Evolutionary conservation across 352 stramenopile species (phyloP).

Genomic region (Phytophthora tubulina): DNA sequence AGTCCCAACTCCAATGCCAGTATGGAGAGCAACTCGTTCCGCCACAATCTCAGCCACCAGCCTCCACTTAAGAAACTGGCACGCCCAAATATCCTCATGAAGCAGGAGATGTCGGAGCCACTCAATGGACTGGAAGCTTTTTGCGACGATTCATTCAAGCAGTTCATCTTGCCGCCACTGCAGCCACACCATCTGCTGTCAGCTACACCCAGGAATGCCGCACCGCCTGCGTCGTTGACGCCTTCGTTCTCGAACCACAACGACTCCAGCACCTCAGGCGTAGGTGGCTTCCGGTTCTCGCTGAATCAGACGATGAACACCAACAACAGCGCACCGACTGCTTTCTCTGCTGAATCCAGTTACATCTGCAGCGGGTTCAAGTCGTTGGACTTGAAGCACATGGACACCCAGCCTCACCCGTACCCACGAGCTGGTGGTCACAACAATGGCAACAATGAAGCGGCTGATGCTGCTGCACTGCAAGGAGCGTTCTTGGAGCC

Average conservation of each 20-base stretch:
- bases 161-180: slow-evolving; percentile 58
- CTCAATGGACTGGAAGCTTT: slow-evolving; percentile 63
- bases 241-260: slow-evolving; percentile 35
- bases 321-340: slow-evolving; percentile 11
- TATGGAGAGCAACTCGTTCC: slow-evolving; percentile 38
- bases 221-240: slow-evolving; percentile 5
- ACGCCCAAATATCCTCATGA: slow-evolving; percentile 35
- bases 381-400: slow-evolving; percentile 39
- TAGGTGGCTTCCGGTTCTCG: slow-evolving; percentile 49
- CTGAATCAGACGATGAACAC: slow-evolving; percentile 23
- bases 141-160: slow-evolving; percentile 56
- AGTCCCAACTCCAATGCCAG: slow-evolving; percentile 39
- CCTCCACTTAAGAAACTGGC: slow-evolving; percentile 66
- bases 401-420: slow-evolving; percentile 47
- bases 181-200: slow-evolving; percentile 51
- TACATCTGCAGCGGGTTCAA: slow-evolving; percentile 31
- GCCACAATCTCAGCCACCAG: slow-evolving; percentile 51
- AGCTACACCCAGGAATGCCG: slow-evolving; percentile 39
- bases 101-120: slow-evolving; percentile 31
- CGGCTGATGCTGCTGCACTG: slow-evolving; percentile 46
- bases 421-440: slow-evolving; percentile 27
- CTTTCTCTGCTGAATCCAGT: slow-evolving; percentile 16
- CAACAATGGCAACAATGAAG: slow-evolving; percentile 17
- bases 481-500: slow-evolving; percentile 68
- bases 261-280: slow-evolving; percentile 23